phyloP scores from a whole-genome alignment of 1,284 basidiomycete genomes.

The Entoloma clypeatum region DNA sequence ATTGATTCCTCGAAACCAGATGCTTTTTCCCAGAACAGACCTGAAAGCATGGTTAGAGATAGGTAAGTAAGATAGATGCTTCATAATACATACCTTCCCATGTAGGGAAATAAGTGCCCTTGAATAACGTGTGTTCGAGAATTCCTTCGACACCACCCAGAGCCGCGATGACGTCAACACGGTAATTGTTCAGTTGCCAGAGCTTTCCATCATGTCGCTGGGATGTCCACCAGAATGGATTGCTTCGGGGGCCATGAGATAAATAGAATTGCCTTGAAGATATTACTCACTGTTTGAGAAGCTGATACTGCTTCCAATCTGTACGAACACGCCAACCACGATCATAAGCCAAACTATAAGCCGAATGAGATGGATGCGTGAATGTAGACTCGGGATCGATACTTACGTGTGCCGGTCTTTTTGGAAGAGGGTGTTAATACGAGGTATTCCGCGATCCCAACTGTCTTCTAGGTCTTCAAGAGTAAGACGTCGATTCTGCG shows the following conservation, averaged over 20 bases:
- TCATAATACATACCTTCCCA: slow-evolving; percentile 62
- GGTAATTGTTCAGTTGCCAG: slow-evolving; percentile 98
- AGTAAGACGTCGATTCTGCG: slow-evolving; percentile 93
- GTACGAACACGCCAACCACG: slow-evolving; percentile 96
- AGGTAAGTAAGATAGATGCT: background rate
- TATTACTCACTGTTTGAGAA: slow-evolving; percentile 75
- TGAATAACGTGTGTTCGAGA: slow-evolving; percentile 96
- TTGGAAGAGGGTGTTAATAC: slow-evolving; percentile 97
- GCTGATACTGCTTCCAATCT: slow-evolving; percentile 97
- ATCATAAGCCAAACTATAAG: slow-evolving; percentile 89
- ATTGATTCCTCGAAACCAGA: slow-evolving; percentile 96
- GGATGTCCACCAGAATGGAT: slow-evolving; percentile 99
- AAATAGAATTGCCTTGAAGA: slow-evolving; percentile 4
- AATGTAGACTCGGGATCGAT: too few relatives aligned
- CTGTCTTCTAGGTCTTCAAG: slow-evolving; percentile 97
- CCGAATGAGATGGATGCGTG: too few relatives aligned
- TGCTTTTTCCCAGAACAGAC: slow-evolving; percentile 96
- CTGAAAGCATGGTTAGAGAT: slow-evolving; percentile 27
- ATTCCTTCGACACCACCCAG: slow-evolving; percentile 98
- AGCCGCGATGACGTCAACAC: slow-evolving; percentile 98
- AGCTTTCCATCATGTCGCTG: slow-evolving; percentile 97
- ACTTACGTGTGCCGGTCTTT: slow-evolving; percentile 93
- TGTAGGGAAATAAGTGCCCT: slow-evolving; percentile 93
- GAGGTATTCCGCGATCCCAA: slow-evolving; percentile 98
- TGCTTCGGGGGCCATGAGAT: slow-evolving; percentile 42